Base-by-base conservation (phyloP, 2,329 filamentous ascomycete species). In the Epichloe uncinata region DNA sequence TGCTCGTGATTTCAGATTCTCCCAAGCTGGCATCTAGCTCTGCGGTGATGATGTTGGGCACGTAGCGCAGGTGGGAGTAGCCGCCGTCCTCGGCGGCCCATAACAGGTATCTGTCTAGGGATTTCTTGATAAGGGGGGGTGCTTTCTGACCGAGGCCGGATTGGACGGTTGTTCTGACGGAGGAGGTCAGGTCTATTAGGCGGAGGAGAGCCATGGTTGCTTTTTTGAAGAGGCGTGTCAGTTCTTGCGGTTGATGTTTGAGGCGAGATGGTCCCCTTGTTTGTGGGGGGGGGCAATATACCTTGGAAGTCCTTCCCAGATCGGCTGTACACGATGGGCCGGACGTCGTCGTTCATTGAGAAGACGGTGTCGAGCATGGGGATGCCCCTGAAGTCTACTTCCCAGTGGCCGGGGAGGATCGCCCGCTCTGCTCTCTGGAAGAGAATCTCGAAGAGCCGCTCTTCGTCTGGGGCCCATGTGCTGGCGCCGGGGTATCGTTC, bases 381-480 rank as follows among this genome's bases (percentile, higher is more conserved):
- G 1, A 72, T 61, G 2, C 61, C 65, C 7, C 65, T 56, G n/a
- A 72, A 63, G 47, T 71, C 68, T 13, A 69, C 56, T 13, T 61
- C 58, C 69, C 69, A 72, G 33, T 68, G 63, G 4, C 58, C 50
- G 2, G 70, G 69, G 11, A 72, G 54, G 33, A 72, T 61, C 2
- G 69, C 65, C 3, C 67, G 59, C 50, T 69, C 64, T 52, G 70
- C 64, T 16, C 69, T 58, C 54, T 66, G 59, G 52, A 65, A 72
- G 2, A 72, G 54, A 37, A 69, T 63, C 55, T 70, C 66, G 49
- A 71, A 72, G 34, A 72, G 61, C 2, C n/a, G n/a, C 33, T 70
- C 67, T 55, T 78, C 77, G n/a, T 71, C 71, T 9, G 67, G 61
- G 30, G 77, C 67, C 74, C 77, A 79, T 49, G 69, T 63, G 43